These are phyloP conservation scores for Coemansia sp. DNA, from an alignment of 192 early-diverging fungal species.

Conservation along the genomic window DNA sequence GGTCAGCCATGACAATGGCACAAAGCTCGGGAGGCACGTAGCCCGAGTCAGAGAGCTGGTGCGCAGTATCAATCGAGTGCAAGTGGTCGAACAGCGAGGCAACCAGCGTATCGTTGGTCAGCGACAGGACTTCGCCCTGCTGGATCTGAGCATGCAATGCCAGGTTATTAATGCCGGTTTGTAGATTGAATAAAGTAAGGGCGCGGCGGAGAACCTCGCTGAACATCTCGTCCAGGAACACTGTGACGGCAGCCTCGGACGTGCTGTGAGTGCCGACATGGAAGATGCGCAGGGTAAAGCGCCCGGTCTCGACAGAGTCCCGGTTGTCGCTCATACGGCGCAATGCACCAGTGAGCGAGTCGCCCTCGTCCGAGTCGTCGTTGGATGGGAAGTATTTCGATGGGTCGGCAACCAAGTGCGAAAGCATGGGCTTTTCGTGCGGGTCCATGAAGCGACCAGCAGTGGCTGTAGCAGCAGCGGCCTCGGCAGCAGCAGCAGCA, in stretches of 20 bases:
- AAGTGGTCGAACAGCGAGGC: slow-evolving; percentile 28
- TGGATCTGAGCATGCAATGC: slow-evolving; percentile 27
- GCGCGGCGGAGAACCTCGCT: slow-evolving; percentile 40
- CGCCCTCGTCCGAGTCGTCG: slow-evolving; percentile 50
- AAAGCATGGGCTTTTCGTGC: slow-evolving; percentile 23
- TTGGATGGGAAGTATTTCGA: slow-evolving; percentile 38
- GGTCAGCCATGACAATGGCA: slow-evolving; percentile 31
- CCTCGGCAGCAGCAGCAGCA: not conserved
- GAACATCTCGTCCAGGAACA: slow-evolving; percentile 37
- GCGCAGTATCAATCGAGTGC: slow-evolving; percentile 5
- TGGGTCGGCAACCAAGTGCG: slow-evolving; percentile 15
- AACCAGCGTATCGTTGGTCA: slow-evolving; percentile 18
- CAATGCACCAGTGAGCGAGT: slow-evolving; percentile 39
- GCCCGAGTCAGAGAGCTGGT: slow-evolving; percentile 12
- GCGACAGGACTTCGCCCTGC: slow-evolving; percentile 23
- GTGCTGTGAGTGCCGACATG: slow-evolving; percentile 27
- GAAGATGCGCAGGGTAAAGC: slow-evolving; percentile 17
- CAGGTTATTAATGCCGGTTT: slow-evolving; percentile 8
- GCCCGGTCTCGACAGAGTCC: slow-evolving; percentile 19
- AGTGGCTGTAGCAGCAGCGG: slow-evolving; percentile 1
- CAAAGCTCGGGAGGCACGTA: slow-evolving; percentile 24
- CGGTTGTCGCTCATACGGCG: slow-evolving; percentile 26
- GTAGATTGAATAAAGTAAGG: slow-evolving; percentile 21
- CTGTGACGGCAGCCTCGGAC: slow-evolving; percentile 17
- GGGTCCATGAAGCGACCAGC: slow-evolving; percentile 5